A percentile compares a stretch with the other conserved stretches of the same genome.
phyloP scores from a whole-genome alignment of 2,329 filamentous ascomycete genomes.

The Diplodia sapinea region DNA sequence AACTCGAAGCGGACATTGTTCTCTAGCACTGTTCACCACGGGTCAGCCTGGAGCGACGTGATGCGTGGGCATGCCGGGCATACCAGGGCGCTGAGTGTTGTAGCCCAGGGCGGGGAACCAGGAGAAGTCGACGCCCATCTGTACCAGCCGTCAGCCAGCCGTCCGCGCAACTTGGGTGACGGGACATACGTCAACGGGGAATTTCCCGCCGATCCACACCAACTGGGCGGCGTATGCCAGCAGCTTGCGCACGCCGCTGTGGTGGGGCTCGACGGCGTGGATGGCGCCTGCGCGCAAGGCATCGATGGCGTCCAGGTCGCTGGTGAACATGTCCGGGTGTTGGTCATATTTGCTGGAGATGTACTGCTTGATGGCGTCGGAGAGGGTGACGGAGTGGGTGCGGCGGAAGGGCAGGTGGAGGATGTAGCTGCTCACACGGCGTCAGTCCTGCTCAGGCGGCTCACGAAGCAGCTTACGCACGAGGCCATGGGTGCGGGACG shows the following conservation, averaged over 20 bases:
- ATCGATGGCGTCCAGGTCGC: conserved; percentile 88
- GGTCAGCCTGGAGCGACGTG: conserved; percentile 6
- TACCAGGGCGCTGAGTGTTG: conserved; percentile 73
- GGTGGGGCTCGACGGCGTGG: conserved; percentile 84
- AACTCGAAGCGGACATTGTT: conserved; percentile 81
- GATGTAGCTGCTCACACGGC: conserved; percentile 58
- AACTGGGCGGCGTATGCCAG: conserved; percentile 90
- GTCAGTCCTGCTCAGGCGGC: conserved; percentile 8
- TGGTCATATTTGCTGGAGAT: conserved; percentile 99
- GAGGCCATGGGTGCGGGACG: conserved; percentile 35
- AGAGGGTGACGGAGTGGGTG: conserved; percentile 78
- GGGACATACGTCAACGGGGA: conserved; percentile 81
- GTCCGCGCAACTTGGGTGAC: not conserved
- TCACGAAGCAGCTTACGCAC: conserved; percentile 32
- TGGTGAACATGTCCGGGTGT: conserved; percentile 93
- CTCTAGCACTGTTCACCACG: conserved; percentile 55
- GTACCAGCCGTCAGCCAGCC: conserved; percentile 27
- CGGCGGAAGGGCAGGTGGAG: conserved; percentile 87
- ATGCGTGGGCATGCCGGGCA: conserved; percentile 9
- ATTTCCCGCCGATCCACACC: conserved; percentile 92
- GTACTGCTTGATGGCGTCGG: conserved; percentile 86
- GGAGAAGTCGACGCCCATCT: conserved; percentile 93
- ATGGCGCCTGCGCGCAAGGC: conserved; percentile 82
- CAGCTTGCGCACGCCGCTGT: conserved; percentile 85
- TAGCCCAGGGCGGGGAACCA: conserved; percentile 97